Conservation (phyloP, 495 filamentous ascomycete species). For the Astrothelium subdiscretum region DNA sequence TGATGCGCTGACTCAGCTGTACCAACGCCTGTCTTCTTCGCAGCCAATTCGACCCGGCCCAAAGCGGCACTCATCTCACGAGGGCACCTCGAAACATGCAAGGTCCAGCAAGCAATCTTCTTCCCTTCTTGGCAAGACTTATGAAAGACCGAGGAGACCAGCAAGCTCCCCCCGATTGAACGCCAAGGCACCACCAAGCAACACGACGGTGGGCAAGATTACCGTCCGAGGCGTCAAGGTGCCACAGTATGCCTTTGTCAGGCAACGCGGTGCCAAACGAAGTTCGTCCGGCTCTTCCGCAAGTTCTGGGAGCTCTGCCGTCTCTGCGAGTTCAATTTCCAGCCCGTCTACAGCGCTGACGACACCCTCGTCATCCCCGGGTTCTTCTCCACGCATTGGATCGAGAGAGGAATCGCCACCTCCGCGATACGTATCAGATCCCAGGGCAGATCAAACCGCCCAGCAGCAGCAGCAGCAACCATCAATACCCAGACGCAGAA, state of each 20-base stretch:
- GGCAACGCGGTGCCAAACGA: not conserved
- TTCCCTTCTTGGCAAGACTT: not conserved
- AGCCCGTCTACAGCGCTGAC: not conserved
- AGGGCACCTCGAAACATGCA: not conserved
- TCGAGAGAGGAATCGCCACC: not conserved
- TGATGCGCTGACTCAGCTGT: conserved; percentile 22
- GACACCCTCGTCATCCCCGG: not conserved
- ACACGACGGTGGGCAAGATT: not conserved
- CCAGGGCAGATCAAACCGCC: not conserved
- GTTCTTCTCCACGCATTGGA: not conserved
- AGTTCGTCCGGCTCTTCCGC: not conserved
- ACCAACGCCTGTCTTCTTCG: conserved; percentile 17
- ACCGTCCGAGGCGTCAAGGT: not conserved
- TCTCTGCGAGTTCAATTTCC: not conserved
- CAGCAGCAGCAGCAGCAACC: not conserved
- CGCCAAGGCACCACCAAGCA: not conserved
- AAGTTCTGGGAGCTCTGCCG: not conserved
- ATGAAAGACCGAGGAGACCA: not conserved
- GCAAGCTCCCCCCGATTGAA: not conserved
- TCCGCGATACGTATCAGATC: not conserved
- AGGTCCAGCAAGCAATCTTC: not conserved
- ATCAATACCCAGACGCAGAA: not conserved
- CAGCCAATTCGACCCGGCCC: conserved; percentile 7
- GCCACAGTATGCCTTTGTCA: not conserved
- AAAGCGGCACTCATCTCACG: not conserved